Evolutionary conservation across 1,284 basidiomycete species (phyloP).

Genomic region (Papiliotrema terrestris): DNA sequence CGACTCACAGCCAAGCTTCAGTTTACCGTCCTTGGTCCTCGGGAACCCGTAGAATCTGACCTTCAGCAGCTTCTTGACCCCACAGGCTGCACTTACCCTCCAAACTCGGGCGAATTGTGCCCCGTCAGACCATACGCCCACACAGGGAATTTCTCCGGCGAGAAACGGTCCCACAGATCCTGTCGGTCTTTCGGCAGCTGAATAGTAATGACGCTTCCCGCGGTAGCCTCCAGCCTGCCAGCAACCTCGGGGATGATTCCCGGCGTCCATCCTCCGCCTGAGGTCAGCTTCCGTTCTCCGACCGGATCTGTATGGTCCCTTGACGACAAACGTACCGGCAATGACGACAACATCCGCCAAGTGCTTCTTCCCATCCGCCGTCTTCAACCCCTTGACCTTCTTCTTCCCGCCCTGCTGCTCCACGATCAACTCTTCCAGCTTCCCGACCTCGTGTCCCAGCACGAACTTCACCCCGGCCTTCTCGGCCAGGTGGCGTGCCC

Average conservation of each 20-base stretch:
- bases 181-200: slow-evolving; percentile 17
- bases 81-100: neutral
- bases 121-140: slow-evolving; percentile 13
- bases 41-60: slow-evolving; percentile 26
- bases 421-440: slow-evolving; percentile 14
- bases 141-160: slow-evolving; percentile 18
- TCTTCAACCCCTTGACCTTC: slow-evolving; percentile 20
- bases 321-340: too few relatives aligned
- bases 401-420: slow-evolving; percentile 5
- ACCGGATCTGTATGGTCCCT: too few relatives aligned
- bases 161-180: slow-evolving; percentile 26
- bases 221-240: slow-evolving; percentile 20
- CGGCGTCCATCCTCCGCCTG: slow-evolving; percentile 31
- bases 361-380: slow-evolving; percentile 22
- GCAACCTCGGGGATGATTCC: slow-evolving; percentile 17
- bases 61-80: neutral
- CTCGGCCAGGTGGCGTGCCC: slow-evolving; percentile 12
- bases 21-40: slow-evolving; percentile 20
- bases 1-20: slow-evolving; percentile 28
- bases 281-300: neutral
- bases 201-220: slow-evolving; percentile 22
- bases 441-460: slow-evolving; percentile 10
- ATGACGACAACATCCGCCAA: slow-evolving; percentile 16
- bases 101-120: slow-evolving; percentile 16
- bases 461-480: slow-evolving; percentile 15